phyloP scores from a whole-genome alignment of 192 early-diverging fungal genomes.

The Rhizophagus clarus region DNA sequence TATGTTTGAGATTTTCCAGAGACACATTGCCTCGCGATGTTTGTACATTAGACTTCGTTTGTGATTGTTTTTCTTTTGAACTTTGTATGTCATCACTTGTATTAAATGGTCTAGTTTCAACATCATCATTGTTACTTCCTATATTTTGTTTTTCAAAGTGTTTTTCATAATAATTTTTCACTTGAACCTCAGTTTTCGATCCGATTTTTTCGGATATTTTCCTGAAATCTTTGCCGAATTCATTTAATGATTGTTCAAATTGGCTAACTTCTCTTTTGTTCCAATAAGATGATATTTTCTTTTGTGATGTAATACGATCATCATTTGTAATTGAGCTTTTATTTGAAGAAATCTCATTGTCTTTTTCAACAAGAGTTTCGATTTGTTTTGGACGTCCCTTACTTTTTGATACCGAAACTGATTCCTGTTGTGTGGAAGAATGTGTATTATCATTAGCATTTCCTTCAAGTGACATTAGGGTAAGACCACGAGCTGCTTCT shows the following conservation, averaged over 20 bases:
- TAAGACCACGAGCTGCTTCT: neutral
- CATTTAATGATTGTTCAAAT: neutral
- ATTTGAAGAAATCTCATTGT: neutral
- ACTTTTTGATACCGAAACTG: neutral
- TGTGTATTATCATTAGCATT: neutral
- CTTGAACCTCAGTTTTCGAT: neutral
- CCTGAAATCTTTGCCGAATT: neutral
- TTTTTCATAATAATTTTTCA: conserved; percentile 15
- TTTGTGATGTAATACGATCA: neutral
- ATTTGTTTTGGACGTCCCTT: neutral
- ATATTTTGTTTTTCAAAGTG: neutral
- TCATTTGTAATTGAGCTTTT: neutral
- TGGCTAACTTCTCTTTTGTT: neutral
- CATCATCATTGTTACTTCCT: neutral
- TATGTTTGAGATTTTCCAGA: neutral
- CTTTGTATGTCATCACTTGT: neutral
- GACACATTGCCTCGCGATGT: neutral
- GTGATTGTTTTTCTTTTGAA: neutral
- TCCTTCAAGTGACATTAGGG: neutral
- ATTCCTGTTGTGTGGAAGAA: neutral
- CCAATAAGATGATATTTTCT: conserved; percentile 9
- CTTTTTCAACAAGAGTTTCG: neutral
- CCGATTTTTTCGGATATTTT: neutral
- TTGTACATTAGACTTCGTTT: neutral
- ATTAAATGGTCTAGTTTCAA: neutral